Percentiles rank a stretch among this genome's conserved stretches.
Evolutionary conservation across 2,329 filamentous ascomycete species (phyloP).

Genomic region (Fusarium sp.): DNA sequence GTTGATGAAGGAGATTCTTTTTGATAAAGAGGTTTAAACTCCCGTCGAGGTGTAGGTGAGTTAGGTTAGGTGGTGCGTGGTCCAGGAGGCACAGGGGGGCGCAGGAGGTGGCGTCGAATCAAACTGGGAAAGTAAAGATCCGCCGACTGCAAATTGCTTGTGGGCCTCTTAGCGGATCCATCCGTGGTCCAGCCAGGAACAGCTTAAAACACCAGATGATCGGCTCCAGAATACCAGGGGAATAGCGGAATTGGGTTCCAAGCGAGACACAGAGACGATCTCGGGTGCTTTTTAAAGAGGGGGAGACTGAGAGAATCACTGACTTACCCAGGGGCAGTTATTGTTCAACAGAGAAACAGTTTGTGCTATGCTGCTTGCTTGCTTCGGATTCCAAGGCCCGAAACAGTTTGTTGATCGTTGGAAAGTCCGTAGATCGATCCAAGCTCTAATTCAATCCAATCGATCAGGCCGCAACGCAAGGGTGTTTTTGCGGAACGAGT

Average conservation of each 20-base stretch:
- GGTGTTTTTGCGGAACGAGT: conserved; percentile 15
- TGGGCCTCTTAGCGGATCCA: conserved; percentile 39
- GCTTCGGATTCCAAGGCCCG: conserved; percentile 22
- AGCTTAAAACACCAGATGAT: conserved; percentile 33
- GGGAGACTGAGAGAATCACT: conserved; percentile 2
- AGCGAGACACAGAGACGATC: neutral
- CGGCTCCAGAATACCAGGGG: neutral
- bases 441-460: conserved; percentile 35
- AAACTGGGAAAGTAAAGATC: conserved; percentile 45
- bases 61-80: conserved; percentile 30
- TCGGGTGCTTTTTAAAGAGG: neutral
- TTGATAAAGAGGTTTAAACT: conserved; percentile 39
- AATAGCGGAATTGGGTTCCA: conserved; percentile 7
- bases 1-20: conserved; percentile 36
- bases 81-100: conserved; percentile 41
- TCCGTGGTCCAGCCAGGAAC: conserved; percentile 21
- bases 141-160: conserved; percentile 45
- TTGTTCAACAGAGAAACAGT: conserved; percentile 3
- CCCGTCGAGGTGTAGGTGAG: conserved; percentile 19
- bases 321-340: conserved; percentile 26
- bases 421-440: conserved; percentile 8
- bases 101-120: conserved; percentile 47
- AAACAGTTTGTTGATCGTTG: conserved; percentile 23
- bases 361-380: neutral
- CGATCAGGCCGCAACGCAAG: conserved; percentile 38